A percentile compares a stretch with the other conserved stretches of the same genome.
phyloP scores from a whole-genome alignment of 805 yeast species.

The Monosporozyma solicola region DNA sequence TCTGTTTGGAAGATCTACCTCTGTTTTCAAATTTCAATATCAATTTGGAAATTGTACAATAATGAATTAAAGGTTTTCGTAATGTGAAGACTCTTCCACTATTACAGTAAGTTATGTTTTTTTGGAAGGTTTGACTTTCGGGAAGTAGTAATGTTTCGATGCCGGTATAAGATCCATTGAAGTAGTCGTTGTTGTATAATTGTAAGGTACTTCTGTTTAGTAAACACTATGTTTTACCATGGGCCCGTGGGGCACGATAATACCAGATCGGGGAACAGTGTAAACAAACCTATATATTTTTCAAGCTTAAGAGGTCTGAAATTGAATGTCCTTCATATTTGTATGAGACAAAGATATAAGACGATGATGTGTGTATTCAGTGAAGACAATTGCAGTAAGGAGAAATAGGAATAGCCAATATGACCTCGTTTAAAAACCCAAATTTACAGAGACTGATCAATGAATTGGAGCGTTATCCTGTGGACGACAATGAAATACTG shows the following conservation, averaged over 20 bases:
- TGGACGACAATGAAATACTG: background rate
- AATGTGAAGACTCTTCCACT: background rate
- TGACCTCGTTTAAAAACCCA: background rate
- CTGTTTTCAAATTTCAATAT: background rate
- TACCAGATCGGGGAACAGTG: background rate
- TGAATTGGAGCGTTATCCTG: background rate
- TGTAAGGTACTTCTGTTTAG: too few relatives aligned
- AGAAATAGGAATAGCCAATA: background rate
- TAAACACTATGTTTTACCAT: too few relatives aligned
- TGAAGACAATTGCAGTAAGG: too few relatives aligned
- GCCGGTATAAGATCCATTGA: too few relatives aligned
- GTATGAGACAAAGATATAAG: too few relatives aligned
- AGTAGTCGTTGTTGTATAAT: too few relatives aligned
- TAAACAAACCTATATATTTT: background rate
- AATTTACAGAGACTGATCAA: background rate
- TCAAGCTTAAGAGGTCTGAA: background rate
- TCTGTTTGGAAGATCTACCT: background rate
- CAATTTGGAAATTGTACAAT: background rate
- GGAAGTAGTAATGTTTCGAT: too few relatives aligned
- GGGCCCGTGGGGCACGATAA: background rate
- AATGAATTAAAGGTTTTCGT: background rate
- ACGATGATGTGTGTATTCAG: too few relatives aligned
- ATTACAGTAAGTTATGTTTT: too few relatives aligned
- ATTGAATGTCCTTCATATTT: background rate
- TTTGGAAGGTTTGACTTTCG: too few relatives aligned